Evolutionary conservation across 1,284 basidiomycete species (phyloP), one percentile per base, ranked within the genome.

Genomic region (Cutaneotrichosporon dermatis): DNA sequence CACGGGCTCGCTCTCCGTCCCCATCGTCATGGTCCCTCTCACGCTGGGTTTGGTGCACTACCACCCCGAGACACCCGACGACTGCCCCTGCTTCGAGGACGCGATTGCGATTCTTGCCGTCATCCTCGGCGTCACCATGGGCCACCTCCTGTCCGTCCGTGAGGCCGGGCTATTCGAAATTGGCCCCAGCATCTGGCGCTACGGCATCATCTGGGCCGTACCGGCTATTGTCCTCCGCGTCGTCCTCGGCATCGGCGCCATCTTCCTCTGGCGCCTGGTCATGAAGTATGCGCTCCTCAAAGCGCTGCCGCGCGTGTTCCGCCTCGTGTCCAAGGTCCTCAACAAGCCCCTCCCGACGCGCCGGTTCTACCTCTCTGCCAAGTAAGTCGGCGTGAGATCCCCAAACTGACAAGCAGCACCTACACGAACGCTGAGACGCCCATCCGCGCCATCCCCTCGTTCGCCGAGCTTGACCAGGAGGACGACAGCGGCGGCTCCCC

Each of bases 61-160:
- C 64, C 94, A 98, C 73, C 93, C 94, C 0, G 89, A 93, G 70
- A 90, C 91, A 0, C 87, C 96, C 1, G 93, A 97, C 62, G 92
- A 96, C 71, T 98, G 95, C 70, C 96, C 95, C 0, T 98, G 95
- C 78, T 99, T 97, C 76, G 95, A 98, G 76, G 95, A 99, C 70
- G 91, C 93, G 4, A 95, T 97, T 57, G 93, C 95, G 0, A 90
- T 95, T 68, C 79, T 91, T 25, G 88, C 90, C 10, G 92, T 94
- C 46, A 82, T 90, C 12, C 81, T 90, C 55, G 95, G 95, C 15
- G 80, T 83, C n/a, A 80, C 85, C 16, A 72, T 93, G 1, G 86
- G 85, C 0, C 80, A 84, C 54, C 92, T 90, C 87, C 81, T 81
- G 56, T 60, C 58, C 12, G 57, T 55, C 56, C 63, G 36, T 55